A percentile compares a stretch with the other conserved stretches of the same genome.
phyloP scores from a whole-genome alignment of 2,329 filamentous ascomycete species.

The Cephalotrichum gorgonifer region DNA sequence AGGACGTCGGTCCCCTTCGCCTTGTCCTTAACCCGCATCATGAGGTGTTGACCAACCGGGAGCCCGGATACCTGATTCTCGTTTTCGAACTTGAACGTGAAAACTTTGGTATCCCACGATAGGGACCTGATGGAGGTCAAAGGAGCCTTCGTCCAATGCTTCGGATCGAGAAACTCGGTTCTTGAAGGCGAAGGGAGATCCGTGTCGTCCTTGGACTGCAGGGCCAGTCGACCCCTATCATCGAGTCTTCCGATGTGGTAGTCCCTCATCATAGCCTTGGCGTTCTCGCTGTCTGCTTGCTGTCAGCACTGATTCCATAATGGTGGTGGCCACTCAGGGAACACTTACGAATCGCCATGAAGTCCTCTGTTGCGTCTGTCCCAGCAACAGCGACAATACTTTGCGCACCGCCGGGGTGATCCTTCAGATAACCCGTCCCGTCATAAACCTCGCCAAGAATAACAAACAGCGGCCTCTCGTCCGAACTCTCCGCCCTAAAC shows the following conservation, averaged over 20 bases:
- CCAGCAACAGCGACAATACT: conserved; percentile 79
- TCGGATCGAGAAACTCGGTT: conserved; percentile 56
- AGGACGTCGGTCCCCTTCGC: conserved; percentile 64
- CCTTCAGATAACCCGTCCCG: conserved; percentile 68
- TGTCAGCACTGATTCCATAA: neutral
- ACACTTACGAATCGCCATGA: conserved; percentile 60
- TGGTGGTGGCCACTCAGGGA: neutral
- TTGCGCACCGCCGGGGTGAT: conserved; percentile 75
- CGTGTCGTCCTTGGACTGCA: conserved; percentile 31
- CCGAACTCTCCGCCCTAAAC: conserved; percentile 46
- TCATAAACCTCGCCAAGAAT: conserved; percentile 84
- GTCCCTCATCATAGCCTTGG: conserved; percentile 76
- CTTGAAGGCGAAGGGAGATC: conserved; percentile 26
- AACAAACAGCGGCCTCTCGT: conserved; percentile 48
- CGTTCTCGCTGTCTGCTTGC: conserved; percentile 63
- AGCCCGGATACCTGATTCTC: conserved; percentile 60
- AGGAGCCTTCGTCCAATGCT: conserved; percentile 62
- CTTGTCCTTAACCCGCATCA: conserved; percentile 70
- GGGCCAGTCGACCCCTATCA: conserved; percentile 30
- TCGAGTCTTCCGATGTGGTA: conserved; percentile 80
- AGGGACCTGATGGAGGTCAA: conserved; percentile 59
- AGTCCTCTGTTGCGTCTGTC: conserved; percentile 76
- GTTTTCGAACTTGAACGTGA: conserved; percentile 71
- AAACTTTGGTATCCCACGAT: conserved; percentile 71
- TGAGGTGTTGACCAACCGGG: conserved; percentile 76